Evolutionary conservation across 2,329 filamentous ascomycete species (phyloP), one percentile per base, ranked within the genome.

Genomic region (Pseudocercospora musae): DNA sequence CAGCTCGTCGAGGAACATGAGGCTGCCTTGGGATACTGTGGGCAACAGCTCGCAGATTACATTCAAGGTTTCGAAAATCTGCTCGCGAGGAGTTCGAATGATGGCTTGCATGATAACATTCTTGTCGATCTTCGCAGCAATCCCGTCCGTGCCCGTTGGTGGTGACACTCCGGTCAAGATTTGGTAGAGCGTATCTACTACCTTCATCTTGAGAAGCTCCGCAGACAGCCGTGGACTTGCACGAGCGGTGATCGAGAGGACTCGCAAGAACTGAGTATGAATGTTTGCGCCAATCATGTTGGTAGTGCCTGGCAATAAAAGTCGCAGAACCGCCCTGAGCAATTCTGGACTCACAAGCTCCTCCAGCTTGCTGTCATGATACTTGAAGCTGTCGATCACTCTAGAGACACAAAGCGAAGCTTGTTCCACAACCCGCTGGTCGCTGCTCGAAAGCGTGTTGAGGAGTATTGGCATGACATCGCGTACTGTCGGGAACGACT

Each of bases 31-130:
- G 11, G 89, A 87, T 15, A 94, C 81, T 55, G 86, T 88, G 1
- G 94, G 93, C 37, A 99, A 83, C 29, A 99, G 82, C 78, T 99
- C 95, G 79, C 95, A 97, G 67, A 99, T 92, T 66, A 99, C 92
- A 74, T 98, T 98, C 66, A 99, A 84, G 1, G 96, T 97, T 80
- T 99, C 95, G 69, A 94, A 95, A 18, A 99, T 91, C 77, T 99
- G 95, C 69, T 99, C 96, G 60, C 93, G 88, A 6, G 95, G 95
- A 44, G 94, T 88, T 73, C 98, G 95, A 57, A 99, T 96, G 66
- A 99, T 83, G 40, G 96, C 92, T 78, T 99, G 95, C 96, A 99
- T 99, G 71, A 99, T 95, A 50, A 99, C 86, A 59, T 98, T 94
- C 73, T 92, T 96, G 77, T 98, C 94, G 67, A 98, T 89, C 78